Base-by-base conservation (phyloP, 805 yeast species). In the Teunomyces pallodes region DNA sequence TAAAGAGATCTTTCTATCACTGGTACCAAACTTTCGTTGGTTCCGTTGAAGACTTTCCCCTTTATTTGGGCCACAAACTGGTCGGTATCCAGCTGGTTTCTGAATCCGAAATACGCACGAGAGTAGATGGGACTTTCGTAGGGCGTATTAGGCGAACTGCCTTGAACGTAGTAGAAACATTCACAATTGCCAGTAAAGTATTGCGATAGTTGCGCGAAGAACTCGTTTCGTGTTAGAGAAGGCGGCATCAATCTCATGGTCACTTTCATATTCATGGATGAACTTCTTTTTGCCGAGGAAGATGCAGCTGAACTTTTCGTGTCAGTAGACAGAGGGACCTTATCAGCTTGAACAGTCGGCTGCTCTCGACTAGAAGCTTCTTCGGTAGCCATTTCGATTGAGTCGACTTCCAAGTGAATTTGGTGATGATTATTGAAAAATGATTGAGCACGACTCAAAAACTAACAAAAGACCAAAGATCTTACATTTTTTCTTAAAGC, bases 1-100 rank as follows among this genome's bases (percentile, higher is more conserved):
- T 55, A 70, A 2, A 74, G 44, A 1, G 79, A 64, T 42, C 59
- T 63, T 29, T 66, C 69, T 10, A 75, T 57, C 14, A 52, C 56
- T 0, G 82, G 77, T 1, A 55, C 49, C 43, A 69, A 58, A 10
- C 61, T 50, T 36, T 64, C 69, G 5, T 55, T 57, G 2, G 66
- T 57, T 4, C 49, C 55, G 2, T 53, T 49, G 63, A 62, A 67
- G 31, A 62, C 56, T 31, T 66, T 55, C 0, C 50, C 54, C 12
- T 43, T 42, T 12, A 58, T 32, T 8, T 39, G 52, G 12, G 27
- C 36, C 30, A 39, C 40, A 42, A 60, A 56, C 13, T 43, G 31
- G 2, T 43, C 47, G 4, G 56, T 51, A 7, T 30, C 20, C 3
- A 17, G 43, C 5, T 35, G 48, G 9, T 54, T 43, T 13, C 38